phyloP scores from a whole-genome alignment of 1,139 yeast genomes.

The Sugiyamaella sp. region DNA sequence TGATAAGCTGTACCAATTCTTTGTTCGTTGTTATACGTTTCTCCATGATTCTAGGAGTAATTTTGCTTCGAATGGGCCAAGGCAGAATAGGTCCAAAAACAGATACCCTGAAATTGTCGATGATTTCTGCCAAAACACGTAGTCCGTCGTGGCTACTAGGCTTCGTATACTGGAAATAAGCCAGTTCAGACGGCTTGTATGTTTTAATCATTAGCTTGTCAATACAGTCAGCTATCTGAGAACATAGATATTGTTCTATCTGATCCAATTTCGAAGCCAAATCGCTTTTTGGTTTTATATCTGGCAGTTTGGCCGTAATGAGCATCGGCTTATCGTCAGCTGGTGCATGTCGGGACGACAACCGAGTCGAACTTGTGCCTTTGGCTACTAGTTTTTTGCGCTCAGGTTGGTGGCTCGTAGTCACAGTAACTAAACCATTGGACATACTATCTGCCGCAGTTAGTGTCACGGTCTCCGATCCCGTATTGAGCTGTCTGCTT shows the following conservation, averaged over 20 bases:
- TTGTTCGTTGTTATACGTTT: conserved; percentile 1
- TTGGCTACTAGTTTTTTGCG: conserved; percentile 7
- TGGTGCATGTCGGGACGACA: conserved; percentile 6
- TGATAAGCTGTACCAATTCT: background rate
- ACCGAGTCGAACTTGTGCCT: background rate
- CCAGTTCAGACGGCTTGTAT: conserved; percentile 58
- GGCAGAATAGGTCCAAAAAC: conserved; percentile 47
- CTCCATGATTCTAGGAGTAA: background rate
- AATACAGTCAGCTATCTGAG: conserved; percentile 51
- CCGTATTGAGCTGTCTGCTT: background rate
- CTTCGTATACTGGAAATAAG: conserved; percentile 4
- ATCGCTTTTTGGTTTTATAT: background rate
- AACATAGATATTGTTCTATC: conserved; percentile 49
- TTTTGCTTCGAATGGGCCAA: background rate
- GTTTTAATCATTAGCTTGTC: conserved; percentile 56
- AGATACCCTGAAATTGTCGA: conserved; percentile 58
- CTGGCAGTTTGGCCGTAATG: background rate
- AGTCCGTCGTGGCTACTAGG: conserved; percentile 1
- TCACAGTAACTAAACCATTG: no score
- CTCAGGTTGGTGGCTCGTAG: no score
- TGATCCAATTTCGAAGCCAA: conserved; percentile 16
- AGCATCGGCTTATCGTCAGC: background rate
- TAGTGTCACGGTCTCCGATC: no score
- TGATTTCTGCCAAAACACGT: conserved; percentile 47
- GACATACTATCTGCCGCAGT: no score